Base-by-base conservation (phyloP, 1,284 basidiomycete species). In the Cutaneotrichosporon spelunceum region DNA sequence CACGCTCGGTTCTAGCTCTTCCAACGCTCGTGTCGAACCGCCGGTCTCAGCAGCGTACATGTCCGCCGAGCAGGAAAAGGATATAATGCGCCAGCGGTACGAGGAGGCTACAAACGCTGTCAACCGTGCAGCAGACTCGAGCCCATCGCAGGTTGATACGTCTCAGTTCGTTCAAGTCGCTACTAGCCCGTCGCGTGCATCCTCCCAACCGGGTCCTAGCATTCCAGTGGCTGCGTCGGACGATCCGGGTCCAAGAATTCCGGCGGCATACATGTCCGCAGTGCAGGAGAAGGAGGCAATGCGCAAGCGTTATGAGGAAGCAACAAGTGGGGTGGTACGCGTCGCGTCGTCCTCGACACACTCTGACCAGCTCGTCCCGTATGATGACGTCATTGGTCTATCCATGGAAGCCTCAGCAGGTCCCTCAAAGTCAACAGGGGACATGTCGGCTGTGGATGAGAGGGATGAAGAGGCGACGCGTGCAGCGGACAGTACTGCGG, bases 31-130 rank as follows among this genome's bases (percentile, higher is more conserved):
- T n/a, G n/a, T n/a, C n/a, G n/a, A n/a, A n/a, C n/a, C n/a, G n/a
- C n/a, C n/a, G n/a, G n/a, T n/a, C n/a, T n/a, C 30, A 7, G 27
- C 48, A 23, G 47, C 45, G 39, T 62, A 59, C 57, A 55, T 64
- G 57, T 61, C 66, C 0, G 63, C 66, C 4, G 63, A 47, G 24
- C 50, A 66, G 45, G 66, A 68, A 49, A 68, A 68, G 56, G 66
- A 68, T 14, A 29, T 62, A 57, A 68, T 68, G 66, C 57, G 66
- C n/a, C 50, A 54, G 34, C 56, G 64, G 13, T 68, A 62, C 60
- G 65, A 64, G 52, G 61, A 64, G 65, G 85, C 83, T 2, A 84
- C 84, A 63, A 85, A 26, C 88, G 27, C 55, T 4, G 24, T 39
- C 29, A 14, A 10, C 26, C 47, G 24, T 6, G 47, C 47, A 3